Evolutionary conservation across 495 filamentous ascomycete genomes (phyloP), one percentile per base, ranked within the genome.

Genomic region (Penicillium cosmopolitanum): DNA sequence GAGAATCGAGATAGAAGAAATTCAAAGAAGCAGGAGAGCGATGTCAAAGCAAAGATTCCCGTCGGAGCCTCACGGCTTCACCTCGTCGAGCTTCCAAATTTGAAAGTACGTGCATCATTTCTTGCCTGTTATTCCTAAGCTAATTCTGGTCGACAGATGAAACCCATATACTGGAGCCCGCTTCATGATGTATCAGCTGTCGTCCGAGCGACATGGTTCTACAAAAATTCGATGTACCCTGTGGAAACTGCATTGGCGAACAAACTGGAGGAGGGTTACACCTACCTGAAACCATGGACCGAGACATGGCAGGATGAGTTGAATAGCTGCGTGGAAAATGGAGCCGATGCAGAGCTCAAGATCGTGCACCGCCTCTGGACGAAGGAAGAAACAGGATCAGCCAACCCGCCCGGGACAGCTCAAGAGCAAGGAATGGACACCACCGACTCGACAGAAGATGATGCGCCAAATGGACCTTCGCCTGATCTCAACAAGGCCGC

Each of bases 121-220:
- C 25, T 15, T 16, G 7, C 31, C 15, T 25, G 43, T 34, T 38
- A 12, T 15, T 36, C 5, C 40, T 36, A 8, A 19, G 15, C 23
- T 12, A 21, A 31, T 0, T 5, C 4, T 59, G 9, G 8, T 13
- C 4, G 40, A 10, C 42, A 90, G 75, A 97, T 98, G 93, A 89
- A 93, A 70, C 95, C 95, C 0, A 97, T 98, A 42, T 98, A 98
- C 66, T 98, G 95, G 95, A 92, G 87, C 35, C 94, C 95, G n/a
- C 82, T 97, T 19, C 90, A 96, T 62, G 95, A 98, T 67, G 83
- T 96, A 15, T 88, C 91, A 9, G 79, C 81, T 10, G 93, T 97
- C 8, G 76, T 90, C 66, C 84, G 95, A 42, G 93, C 90, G 1
- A 98, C 95, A 0, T 98, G 95, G 95, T 98, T 98, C 68, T 98